phyloP scores from a whole-genome alignment of 768 basidiomycete species.

The Boletus rubescentipes region DNA sequence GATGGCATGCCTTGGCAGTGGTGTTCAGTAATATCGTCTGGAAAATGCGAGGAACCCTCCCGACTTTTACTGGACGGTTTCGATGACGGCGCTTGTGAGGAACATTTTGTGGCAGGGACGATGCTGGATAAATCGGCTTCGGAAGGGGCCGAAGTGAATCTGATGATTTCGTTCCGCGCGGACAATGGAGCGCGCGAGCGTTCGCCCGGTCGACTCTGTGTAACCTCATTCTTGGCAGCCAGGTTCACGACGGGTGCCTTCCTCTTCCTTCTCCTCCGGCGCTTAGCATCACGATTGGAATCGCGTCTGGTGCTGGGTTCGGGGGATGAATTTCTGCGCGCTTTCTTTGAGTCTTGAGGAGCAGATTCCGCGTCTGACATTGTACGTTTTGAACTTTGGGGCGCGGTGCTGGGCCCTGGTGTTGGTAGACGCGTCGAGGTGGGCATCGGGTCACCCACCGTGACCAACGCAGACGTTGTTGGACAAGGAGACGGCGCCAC shows the following conservation, averaged over 20 bases:
- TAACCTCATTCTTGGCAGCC: constrained; percentile 9
- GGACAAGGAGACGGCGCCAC: constrained; percentile 2
- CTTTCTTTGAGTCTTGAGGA: constrained; percentile 24
- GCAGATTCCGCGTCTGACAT: constrained; percentile 27
- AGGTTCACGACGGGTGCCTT: constrained; percentile 25
- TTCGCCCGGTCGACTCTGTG: constrained; percentile 8
- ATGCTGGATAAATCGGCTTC: constrained; percentile 6
- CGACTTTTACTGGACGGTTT: neutral
- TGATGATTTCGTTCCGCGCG: constrained; percentile 25
- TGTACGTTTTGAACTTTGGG: constrained; percentile 12
- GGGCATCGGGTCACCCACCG: constrained; percentile 21
- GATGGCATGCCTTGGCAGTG: constrained; percentile 7
- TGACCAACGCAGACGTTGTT: neutral
- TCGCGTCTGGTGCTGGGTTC: constrained; percentile 19
- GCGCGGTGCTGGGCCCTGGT: constrained; percentile 13
- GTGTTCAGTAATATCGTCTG: neutral
- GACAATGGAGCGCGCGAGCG: constrained; percentile 20
- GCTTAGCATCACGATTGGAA: constrained; percentile 25
- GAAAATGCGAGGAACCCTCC: neutral
- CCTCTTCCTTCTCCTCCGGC: constrained; percentile 30
- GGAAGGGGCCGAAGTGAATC: constrained; percentile 24
- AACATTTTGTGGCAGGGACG: neutral
- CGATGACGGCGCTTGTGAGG: neutral
- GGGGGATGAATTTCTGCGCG: constrained; percentile 19
- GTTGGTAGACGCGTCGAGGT: constrained; percentile 21